Percentiles rank a stretch among this genome's conserved stretches.
phyloP scores from a whole-genome alignment of 176 grass and related monocot species.

The Ensete glaucum region DNA sequence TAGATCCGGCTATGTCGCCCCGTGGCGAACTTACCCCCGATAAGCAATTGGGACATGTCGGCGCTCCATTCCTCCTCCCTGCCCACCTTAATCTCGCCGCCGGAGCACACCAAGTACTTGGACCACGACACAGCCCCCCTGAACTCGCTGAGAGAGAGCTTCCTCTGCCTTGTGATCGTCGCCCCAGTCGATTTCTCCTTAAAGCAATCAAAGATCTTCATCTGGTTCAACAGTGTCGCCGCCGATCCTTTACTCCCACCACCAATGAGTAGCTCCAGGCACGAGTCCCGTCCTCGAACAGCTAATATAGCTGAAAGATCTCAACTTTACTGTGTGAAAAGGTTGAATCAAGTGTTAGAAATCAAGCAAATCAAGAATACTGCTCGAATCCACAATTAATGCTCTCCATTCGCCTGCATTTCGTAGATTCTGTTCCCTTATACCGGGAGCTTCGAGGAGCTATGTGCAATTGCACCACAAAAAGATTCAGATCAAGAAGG shows the following conservation, averaged over 20 bases:
- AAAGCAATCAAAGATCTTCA: conserved; percentile 81
- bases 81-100: conserved; percentile 64
- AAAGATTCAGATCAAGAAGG: background rate
- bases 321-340: background rate
- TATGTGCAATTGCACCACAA: background rate
- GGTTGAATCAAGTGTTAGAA: background rate
- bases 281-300: background rate
- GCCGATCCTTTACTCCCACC: background rate
- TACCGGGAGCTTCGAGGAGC: background rate
- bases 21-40: conserved; percentile 64
- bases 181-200: conserved; percentile 34
- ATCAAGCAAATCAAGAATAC: background rate
- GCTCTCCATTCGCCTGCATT: background rate
- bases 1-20: conserved; percentile 92
- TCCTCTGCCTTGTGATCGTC: conserved; percentile 33
- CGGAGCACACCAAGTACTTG: conserved; percentile 87
- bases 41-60: conserved; percentile 84
- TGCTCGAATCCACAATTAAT: background rate
- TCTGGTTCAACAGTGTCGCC: conserved; percentile 2
- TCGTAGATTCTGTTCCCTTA: background rate
- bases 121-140: conserved; percentile 90
- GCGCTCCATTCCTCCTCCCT: conserved; percentile 83
- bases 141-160: conserved; percentile 88
- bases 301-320: background rate
- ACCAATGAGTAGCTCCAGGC: background rate